Evolutionary conservation across 768 basidiomycete species (phyloP), one percentile per base, ranked within the genome.

Genomic region (Lactarius deliciosus): DNA sequence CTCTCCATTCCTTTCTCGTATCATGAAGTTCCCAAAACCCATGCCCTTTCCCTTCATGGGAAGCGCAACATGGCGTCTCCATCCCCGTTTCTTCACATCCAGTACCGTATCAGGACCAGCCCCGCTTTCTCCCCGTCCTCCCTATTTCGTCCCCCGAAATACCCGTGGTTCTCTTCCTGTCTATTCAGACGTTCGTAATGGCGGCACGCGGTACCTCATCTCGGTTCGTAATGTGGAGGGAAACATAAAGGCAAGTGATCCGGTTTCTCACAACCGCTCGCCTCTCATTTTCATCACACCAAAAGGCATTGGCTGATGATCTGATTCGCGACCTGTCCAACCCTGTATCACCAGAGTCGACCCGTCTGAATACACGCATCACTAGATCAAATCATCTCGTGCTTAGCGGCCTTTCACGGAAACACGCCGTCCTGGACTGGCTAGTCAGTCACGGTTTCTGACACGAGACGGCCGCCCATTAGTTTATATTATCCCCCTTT

Each of bases 151-250:
- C 55, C 82, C 84, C 25, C 84, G 91, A 68, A 92, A 90, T 75
- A 75, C 83, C 57, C 81, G 81, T 59, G 88, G 89, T 38, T 82
- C 83, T 57, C 80, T 92, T 36, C 90, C 91, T 54, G 88, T 93
- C 30, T 91, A 91, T 75, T 83, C 88, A 34, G 88, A 92, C 74
- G 74, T 90, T 55, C 85, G 88, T 68, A 90, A 88, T 74, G 84
- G 77, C 36, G 83, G 87, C 65, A 83, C 86, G 5, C 83, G 85
- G 63, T 78, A 85, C 67, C 77, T 83, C 41, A 76, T 88, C 54
- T 80, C 83, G 55, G 80, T 93, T 64, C 83, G 86, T 61, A 89
- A 91, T 75, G 79, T 93, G 10, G 81, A 91, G 65, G 91, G 91
- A 22, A 81, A 84, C 68, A 72, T 78, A 66, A 76, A 80, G 64